A percentile compares a stretch with the other conserved stretches of the same genome.
phyloP scores from a whole-genome alignment of 805 yeast genomes.

The Lipomyces sp. region DNA sequence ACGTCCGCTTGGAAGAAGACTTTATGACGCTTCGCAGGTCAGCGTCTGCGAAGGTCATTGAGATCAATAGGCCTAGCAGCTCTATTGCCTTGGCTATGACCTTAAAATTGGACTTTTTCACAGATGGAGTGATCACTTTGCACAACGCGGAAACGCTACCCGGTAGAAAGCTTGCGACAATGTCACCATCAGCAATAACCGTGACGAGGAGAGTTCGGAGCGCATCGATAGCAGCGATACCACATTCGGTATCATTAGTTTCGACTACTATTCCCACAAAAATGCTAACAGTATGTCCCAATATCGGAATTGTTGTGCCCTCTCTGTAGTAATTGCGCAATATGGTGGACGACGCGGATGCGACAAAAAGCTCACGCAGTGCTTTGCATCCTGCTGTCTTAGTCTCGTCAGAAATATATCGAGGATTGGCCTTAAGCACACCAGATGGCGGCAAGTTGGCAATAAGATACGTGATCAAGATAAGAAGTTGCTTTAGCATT shows the following conservation, averaged over 20 bases:
- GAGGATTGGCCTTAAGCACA: conserved; percentile 38
- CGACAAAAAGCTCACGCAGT: conserved; percentile 27
- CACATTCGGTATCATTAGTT: conserved; percentile 30
- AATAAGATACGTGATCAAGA: conserved; percentile 47
- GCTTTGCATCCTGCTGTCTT: conserved; percentile 32
- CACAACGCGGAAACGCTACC: conserved; percentile 36
- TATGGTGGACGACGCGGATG: conserved; percentile 22
- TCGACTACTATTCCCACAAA: conserved; percentile 40
- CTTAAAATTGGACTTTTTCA: conserved; percentile 29
- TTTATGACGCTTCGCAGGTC: background rate
- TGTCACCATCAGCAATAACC: conserved; percentile 30
- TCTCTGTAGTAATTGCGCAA: conserved; percentile 36
- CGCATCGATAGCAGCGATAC: conserved; percentile 37
- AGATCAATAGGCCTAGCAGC: conserved; percentile 19
- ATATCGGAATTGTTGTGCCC: conserved; percentile 42
- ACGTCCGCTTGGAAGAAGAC: background rate
- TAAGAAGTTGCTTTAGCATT: conserved; percentile 47
- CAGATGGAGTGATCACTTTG: conserved; percentile 31
- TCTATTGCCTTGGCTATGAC: conserved; percentile 26
- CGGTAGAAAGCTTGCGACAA: conserved; percentile 35
- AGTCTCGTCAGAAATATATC: conserved; percentile 38
- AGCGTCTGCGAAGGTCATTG: conserved; percentile 3
- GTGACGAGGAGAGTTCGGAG: conserved; percentile 37
- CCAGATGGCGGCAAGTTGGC: conserved; percentile 44
- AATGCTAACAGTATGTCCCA: conserved; percentile 50